phyloP scores from a whole-genome alignment of 2,329 filamentous ascomycete genomes.

The Pyrenophora teres region DNA sequence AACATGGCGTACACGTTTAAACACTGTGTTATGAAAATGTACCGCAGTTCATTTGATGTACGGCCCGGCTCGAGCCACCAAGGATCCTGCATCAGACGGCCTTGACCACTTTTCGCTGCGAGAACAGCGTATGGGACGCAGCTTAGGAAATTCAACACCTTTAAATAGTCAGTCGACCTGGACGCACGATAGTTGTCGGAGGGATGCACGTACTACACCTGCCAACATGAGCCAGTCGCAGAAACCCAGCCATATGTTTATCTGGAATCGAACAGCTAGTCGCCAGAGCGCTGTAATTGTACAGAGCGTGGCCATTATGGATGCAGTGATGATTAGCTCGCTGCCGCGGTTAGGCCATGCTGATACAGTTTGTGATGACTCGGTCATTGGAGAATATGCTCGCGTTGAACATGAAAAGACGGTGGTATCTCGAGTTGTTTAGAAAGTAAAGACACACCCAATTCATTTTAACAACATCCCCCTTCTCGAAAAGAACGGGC shows the following conservation, averaged over 20 bases:
- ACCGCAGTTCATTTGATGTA: conserved; percentile 2
- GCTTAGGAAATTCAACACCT: conserved; percentile 9
- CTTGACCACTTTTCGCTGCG: conserved; percentile 7
- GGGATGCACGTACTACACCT: conserved; percentile 7
- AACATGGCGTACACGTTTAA: conserved; percentile 23
- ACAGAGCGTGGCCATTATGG: conserved; percentile 9
- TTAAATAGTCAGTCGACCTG: background rate
- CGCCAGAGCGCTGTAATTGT: conserved; percentile 10
- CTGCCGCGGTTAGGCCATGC: conserved; percentile 6
- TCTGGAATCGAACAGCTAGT: conserved; percentile 8
- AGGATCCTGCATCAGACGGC: conserved; percentile 17
- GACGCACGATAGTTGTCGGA: background rate
- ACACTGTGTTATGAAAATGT: conserved; percentile 10
- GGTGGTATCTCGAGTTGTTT: too few species aligned
- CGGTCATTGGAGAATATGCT: background rate
- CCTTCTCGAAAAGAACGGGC: too few species aligned
- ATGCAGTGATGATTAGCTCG: conserved; percentile 10
- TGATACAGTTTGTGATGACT: background rate
- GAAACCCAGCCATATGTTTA: background rate
- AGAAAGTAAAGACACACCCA: too few species aligned
- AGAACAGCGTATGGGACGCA: conserved; percentile 5
- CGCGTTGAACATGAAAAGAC: too few species aligned
- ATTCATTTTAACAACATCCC: too few species aligned
- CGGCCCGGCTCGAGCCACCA: conserved; percentile 9
- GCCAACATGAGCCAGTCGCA: conserved; percentile 13